Percentiles rank a stretch among this genome's conserved stretches.
These are phyloP conservation scores for Sugiyamaella castrensis DNA, from an alignment of 1,139 yeast genomes.

Conservation along the genomic window DNA sequence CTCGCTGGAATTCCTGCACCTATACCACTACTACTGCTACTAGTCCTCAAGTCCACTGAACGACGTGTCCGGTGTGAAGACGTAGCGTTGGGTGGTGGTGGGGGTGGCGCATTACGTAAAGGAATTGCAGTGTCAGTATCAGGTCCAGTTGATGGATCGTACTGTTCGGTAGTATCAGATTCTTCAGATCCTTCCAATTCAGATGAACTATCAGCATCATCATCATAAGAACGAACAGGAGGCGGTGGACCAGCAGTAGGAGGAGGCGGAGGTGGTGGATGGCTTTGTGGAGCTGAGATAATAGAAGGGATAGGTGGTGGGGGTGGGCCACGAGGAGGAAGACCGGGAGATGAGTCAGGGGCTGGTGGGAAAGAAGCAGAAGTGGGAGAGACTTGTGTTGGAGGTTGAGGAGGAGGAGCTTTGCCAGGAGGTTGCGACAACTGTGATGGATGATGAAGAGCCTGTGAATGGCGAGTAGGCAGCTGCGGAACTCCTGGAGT, in stretches of 20 bases:
- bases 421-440: constrained; percentile 23
- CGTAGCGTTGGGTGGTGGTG: constrained; percentile 24
- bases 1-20: background rate
- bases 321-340: constrained; percentile 20
- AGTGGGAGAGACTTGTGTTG: constrained; percentile 25
- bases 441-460: constrained; percentile 22
- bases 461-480: background rate
- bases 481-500: background rate
- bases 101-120: constrained; percentile 9
- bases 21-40: constrained; percentile 1
- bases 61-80: constrained; percentile 5
- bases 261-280: constrained; percentile 22
- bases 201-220: constrained; percentile 4
- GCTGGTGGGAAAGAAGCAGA: constrained; percentile 3
- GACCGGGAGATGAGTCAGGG: constrained; percentile 26
- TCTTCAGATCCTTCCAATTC: constrained; percentile 10
- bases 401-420: constrained; percentile 27
- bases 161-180: constrained; percentile 11
- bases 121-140: background rate
- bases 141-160: constrained; percentile 2
- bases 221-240: constrained; percentile 16
- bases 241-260: constrained; percentile 22
- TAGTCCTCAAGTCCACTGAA: constrained; percentile 19
- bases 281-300: constrained; percentile 12
- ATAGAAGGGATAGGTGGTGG: constrained; percentile 23